Conservation (phyloP, 768 basidiomycete genomes). For the Suillus weaverae region DNA sequence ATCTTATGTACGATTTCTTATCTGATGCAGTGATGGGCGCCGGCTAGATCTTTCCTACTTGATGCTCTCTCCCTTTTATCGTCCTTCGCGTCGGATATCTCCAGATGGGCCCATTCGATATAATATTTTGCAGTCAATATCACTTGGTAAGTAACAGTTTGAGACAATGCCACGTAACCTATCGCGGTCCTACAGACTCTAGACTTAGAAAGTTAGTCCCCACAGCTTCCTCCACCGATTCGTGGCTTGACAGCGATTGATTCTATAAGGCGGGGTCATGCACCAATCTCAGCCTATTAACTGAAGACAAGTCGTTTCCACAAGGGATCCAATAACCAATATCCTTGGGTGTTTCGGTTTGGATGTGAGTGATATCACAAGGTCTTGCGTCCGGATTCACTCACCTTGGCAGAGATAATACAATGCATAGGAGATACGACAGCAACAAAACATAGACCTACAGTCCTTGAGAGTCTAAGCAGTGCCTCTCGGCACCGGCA, state of each 20-base stretch:
- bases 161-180: neutral
- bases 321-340: neutral
- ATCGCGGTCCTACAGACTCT: neutral
- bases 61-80: neutral
- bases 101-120: neutral
- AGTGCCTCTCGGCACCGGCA: neutral
- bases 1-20: neutral
- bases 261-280: neutral
- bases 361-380: neutral
- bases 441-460: neutral
- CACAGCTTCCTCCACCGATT: neutral
- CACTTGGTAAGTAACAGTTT: neutral
- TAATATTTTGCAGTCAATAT: neutral
- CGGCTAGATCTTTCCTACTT: neutral
- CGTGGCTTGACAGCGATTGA: neutral
- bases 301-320: neutral
- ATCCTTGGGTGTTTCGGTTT: neutral
- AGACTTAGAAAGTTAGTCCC: neutral
- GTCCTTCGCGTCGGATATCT: neutral
- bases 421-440: neutral
- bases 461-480: neutral
- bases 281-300: neutral
- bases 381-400: neutral
- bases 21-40: neutral
- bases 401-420: neutral